A percentile compares a stretch with the other conserved stretches of the same genome.
Conservation (phyloP, 208 protist species). For the Acanthamoeba triangularis region DNA sequence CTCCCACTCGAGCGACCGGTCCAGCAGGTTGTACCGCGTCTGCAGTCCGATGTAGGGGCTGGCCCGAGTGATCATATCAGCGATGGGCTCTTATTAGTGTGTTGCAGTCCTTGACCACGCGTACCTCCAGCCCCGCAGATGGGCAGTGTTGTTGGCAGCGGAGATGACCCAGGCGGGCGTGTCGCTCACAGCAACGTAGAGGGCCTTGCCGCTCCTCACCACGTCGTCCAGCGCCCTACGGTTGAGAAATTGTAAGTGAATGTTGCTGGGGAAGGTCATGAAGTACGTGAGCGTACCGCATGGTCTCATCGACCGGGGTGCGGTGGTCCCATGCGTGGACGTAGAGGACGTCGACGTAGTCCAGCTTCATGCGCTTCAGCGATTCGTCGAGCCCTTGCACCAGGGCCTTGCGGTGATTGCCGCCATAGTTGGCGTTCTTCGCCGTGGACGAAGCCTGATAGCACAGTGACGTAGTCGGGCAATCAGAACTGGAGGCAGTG, state of each 20-base stretch:
- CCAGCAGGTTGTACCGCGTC: slow-evolving; percentile 70
- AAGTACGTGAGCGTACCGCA: neutral
- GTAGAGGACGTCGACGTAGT: slow-evolving; percentile 33
- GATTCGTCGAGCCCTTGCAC: slow-evolving; percentile 16
- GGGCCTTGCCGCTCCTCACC: slow-evolving; percentile 39
- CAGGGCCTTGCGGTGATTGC: slow-evolving; percentile 39
- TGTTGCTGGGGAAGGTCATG: neutral
- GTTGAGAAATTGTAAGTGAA: neutral
- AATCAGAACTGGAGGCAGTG: no score
- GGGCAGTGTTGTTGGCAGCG: neutral
- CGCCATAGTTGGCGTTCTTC: slow-evolving; percentile 1
- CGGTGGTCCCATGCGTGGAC: neutral
- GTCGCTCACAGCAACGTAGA: slow-evolving; percentile 45
- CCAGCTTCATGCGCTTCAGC: slow-evolving; percentile 38
- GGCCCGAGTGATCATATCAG: neutral
- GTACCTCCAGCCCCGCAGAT: slow-evolving; percentile 56
- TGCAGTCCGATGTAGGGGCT: slow-evolving; percentile 51
- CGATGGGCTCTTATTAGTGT: neutral
- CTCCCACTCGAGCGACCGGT: slow-evolving; percentile 51
- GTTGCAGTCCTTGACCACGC: neutral
- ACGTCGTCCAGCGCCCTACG: slow-evolving; percentile 24
- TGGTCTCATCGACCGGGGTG: neutral
- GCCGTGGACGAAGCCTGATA: neutral
- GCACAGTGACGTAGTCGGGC: no score
- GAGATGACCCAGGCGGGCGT: slow-evolving; percentile 16